Base-by-base conservation (phyloP, 2,329 filamentous ascomycete species). In the Teratosphaeria viscida region DNA sequence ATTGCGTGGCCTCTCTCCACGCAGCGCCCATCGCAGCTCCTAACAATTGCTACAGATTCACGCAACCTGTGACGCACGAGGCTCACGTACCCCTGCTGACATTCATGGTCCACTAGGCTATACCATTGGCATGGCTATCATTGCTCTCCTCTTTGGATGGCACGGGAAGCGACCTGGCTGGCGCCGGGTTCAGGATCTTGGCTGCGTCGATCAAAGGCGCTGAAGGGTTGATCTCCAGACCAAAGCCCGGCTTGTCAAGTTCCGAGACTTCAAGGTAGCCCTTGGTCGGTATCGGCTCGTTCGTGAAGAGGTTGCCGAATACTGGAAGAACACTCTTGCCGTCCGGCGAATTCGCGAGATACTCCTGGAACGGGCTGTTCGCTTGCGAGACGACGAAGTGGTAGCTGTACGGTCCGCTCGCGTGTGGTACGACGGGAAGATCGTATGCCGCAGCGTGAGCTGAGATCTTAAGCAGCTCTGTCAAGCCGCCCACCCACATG, bases 401-500 rank as follows among this genome's bases (percentile, higher is more conserved):
- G 76, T 96, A 96, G 69, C 89, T 94, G 78, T 96, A 96, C 2
- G 92, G 89, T 1, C 92, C 92, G 62, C 88, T 94, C 53, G 92
- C 92, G 72, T 96, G 92, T n/a, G 92, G 92, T 14, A 96, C 90
- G 16, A 96, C 91, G 12, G 92, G 92, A 61, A 96, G 88, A 70
- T 96, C 92, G 75, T 96, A 96, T 26, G 92, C 92, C 4, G 91
- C 85, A 3, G 92, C 92, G 84, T 95, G 87, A 58, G 91, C 88
- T 16, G 90, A 83, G 57, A 96, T 87, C 76, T 90, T 94, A 65
- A 96, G 85, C 60, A 96, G 81, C 76, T 96, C 92, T 0, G 92
- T 96, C 80, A 96, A 75, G 62, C 92, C 92, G 63, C 92, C 92
- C 14, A 96, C 85, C 92, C 92, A 96, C 92, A 96, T 96, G 64